Base-by-base conservation (phyloP, 2,329 filamentous ascomycete species). In the Sporothrix dimorphospora region DNA sequence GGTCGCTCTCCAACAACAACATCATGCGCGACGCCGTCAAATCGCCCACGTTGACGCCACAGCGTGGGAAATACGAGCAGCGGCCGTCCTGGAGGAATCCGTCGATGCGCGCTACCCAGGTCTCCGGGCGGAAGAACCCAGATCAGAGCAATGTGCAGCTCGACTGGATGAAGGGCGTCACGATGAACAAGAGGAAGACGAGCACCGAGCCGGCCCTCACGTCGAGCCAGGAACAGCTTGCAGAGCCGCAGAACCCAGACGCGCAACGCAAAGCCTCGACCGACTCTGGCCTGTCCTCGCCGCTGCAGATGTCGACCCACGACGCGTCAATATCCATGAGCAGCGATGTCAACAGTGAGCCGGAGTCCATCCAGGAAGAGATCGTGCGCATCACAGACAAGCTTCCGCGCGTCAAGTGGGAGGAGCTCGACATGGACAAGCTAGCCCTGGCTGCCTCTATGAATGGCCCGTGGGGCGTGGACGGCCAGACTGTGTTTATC, bases 121-220 rank as follows among this genome's bases (percentile, higher is more conserved):
- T 80, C 5, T 79, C 79, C 19, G 59, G 71, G 3, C 42, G 69
- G 3, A 85, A 82, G 68, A 77, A 82, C 21, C 71, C 80, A 34
- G 85, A 88, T 72, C 82, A 83, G 49, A 86, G 82, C 71, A 83
- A 86, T 63, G 85, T 86, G 27, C 89, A 91, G 74, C 89, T 91
- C 71, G 88, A 87, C 16, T 91, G 89, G 89, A 91, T 91, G 87
- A 90, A 88, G 77, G 89, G 89, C 5, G 89, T 91, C 73, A 89
- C 86, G 42, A 89, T 90, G 82, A 89, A 85, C 66, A 89, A 86
- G 78, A 82, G 84, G 71, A 88, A 86, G 75, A 78, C 82, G 1
- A 82, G 82, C 1, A 77, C 81, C 14, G 83, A 83, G n/a, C 69
- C 71, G 9, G 21, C 45, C 12, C 8, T 71, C 55, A 65, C 68